Base-by-base conservation (phyloP, 805 yeast species). In the Cyberlindnera americana region DNA sequence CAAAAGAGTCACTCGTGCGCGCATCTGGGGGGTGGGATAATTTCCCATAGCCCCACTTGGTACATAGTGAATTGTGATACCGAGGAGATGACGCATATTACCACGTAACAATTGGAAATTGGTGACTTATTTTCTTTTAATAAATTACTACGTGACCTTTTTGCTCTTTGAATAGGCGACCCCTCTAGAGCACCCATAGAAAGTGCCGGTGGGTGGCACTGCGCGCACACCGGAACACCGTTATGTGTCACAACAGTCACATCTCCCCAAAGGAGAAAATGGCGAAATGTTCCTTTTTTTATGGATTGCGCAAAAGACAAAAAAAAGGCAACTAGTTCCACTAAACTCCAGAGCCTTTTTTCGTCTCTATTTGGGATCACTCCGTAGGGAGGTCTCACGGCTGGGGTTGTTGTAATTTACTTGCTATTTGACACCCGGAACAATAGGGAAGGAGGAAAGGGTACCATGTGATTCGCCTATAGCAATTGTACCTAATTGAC, bases 1-100 rank as follows among this genome's bases (percentile, higher is more conserved):
- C 43, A 39, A 17, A 35, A 13, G 22, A 39, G 43, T 39, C 43
- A 39, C 35, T 25, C 42, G 37, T n/a, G n/a, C 38, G 38, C 38
- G 30, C 41, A 32, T 33, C 37, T 32, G 27, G 27, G 27, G 24
- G 24, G 24, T 22, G n/a, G 31, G 32, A 27, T 9, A 6, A 5
- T 18, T 13, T 18, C 15, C 17, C 15, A 15, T 18, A 16, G 18
- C 16, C 17, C 29, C 15, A 4, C 16, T 8, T 18, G 28, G n/a
- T 25, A 8, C 6, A 25, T 13, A 12, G n/a, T n/a, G n/a, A n/a
- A n/a, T n/a, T n/a, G n/a, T n/a, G n/a, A n/a, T n/a, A n/a, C n/a
- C n/a, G n/a, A n/a, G n/a, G n/a, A n/a, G n/a, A n/a, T n/a, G n/a
- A n/a, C n/a, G n/a, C n/a, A n/a, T n/a, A n/a, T n/a, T n/a, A n/a